Base-by-base conservation (phyloP, 805 yeast species). In the Debaryomyces castellii region DNA sequence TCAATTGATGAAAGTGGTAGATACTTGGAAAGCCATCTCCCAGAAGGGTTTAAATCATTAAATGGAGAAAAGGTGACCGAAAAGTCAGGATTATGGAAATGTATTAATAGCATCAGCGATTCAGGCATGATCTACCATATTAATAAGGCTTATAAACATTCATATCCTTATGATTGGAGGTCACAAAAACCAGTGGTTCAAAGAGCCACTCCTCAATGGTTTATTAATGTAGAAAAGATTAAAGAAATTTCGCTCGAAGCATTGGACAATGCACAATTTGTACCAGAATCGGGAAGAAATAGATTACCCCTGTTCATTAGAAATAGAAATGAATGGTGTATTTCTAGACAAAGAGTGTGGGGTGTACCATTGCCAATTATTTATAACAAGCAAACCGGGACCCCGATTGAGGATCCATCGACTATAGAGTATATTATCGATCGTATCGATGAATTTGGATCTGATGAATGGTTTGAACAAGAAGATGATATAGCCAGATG, bases 121-220 rank as follows among this genome's bases (percentile, higher is more conserved):
- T 48, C 64, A 1, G 63, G 66, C 1, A 77, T 85, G 76, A 53
- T 85, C 1, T 74, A 73, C 49, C 59, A 73, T n/a, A 52, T 74
- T 1, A 72, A 82, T 45, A 65, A 68, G 30, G 67, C 73, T 28
- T 85, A 84, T 58, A 66, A 62, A 9, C 99, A 94, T 65, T 88
- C 92, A 2, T 92, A 92, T 56, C 98, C 99, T 0, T 90, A 89
- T 59, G 99, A 94, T 62, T 94, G 99, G 99, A 79, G 99, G 55
- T 88, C 96, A 2, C 91, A 91, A 60, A 86, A 85, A 36, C 99
- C 99, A 0, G 90, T 94, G n/a, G 83, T 94, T 41, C 89, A 94
- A 48, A 76, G 98, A 48, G 83, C 98, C 0, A 94, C 99, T 0
- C 94, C 97, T 1, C 99, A 94, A 65, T 94, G 98, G 95, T 94